Percentiles rank a stretch among this genome's conserved stretches.
These are phyloP conservation scores for Glycine tomentella DNA, from an alignment of 306 rosid genomes.

Conservation along the genomic window DNA sequence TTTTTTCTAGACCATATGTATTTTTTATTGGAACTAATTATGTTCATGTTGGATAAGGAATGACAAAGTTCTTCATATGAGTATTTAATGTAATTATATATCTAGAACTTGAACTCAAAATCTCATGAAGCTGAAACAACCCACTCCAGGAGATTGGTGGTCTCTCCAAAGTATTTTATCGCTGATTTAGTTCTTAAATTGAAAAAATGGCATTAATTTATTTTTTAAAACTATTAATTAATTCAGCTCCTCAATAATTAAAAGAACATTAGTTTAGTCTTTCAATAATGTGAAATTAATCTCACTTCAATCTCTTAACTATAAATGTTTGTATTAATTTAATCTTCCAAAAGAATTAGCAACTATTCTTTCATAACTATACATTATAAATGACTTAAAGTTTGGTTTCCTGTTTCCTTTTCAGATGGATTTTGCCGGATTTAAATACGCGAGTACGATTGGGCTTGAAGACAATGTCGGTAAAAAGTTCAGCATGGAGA, in stretches of 20 bases:
- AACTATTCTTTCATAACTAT: neutral
- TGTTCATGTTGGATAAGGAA: no score
- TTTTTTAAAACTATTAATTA: neutral
- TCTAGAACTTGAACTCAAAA: no score
- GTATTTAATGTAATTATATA: no score
- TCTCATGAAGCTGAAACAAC: no score
- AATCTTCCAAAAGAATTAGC: neutral
- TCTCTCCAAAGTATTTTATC: neutral
- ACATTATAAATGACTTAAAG: neutral
- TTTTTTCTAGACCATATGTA: no score
- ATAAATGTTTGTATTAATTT: neutral
- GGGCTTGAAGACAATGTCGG: neutral
- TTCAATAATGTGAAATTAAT: neutral
- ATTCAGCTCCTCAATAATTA: neutral
- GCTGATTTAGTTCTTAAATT: neutral
- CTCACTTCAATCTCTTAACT: neutral
- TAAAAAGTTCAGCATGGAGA: slow-evolving; percentile 2
- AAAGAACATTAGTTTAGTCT: neutral
- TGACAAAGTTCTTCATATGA: no score
- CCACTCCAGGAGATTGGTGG: no score
- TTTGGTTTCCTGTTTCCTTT: neutral
- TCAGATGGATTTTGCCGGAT: neutral
- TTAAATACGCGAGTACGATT: neutral
- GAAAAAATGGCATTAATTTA: neutral
- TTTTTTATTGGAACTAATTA: no score